Base-by-base conservation (phyloP, 192 early-diverging fungal genomes). In the Phycomyces nitens region DNA sequence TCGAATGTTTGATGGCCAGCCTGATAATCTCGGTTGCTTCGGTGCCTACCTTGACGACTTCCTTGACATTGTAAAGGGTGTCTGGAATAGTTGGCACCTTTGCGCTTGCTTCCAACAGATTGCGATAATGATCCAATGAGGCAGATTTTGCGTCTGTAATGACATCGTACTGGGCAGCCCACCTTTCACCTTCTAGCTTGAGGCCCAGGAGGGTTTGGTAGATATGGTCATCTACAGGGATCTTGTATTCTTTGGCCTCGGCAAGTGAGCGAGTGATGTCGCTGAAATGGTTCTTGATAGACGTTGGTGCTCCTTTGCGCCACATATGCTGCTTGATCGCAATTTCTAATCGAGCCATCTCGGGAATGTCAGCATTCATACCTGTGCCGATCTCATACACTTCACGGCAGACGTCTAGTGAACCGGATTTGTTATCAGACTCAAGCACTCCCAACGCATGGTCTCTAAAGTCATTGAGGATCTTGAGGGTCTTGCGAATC, bases 241-340 rank as follows among this genome's bases (percentile, higher is more conserved):
- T 22, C 23, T 24, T 54, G 53, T 53, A 67, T n/a, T n/a, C 24
- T 29, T 54, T 22, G 16, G 50, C 44, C 20, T 67, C 65, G 10
- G 21, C 65, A 16, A 41, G 38, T 2, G 15, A 43, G 6, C 21
- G 53, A 4, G 7, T n/a, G 23, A 54, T 26, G 12, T 24, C 12
- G 23, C 21, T 29, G 20, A 20, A 54, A 21, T 54, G 21, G 20
- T 12, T 21, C 5, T 54, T 54, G 16, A 54, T 12, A 12, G 11
- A 20, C 22, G 21, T 54, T 1, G 53, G 53, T 5, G 53, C 53
- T 24, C 21, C 23, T 12, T 54, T 29, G 26, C 21, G 21, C 53
- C 53, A 54, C 22, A 5, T 54, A 22, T 29, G 53, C 23, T 29
- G 53, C 22, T n/a, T 54, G 23, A 54, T 54, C 16, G 53, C 53